phyloP scores from a whole-genome alignment of 1,284 basidiomycete species.

The Ustilago curta region DNA sequence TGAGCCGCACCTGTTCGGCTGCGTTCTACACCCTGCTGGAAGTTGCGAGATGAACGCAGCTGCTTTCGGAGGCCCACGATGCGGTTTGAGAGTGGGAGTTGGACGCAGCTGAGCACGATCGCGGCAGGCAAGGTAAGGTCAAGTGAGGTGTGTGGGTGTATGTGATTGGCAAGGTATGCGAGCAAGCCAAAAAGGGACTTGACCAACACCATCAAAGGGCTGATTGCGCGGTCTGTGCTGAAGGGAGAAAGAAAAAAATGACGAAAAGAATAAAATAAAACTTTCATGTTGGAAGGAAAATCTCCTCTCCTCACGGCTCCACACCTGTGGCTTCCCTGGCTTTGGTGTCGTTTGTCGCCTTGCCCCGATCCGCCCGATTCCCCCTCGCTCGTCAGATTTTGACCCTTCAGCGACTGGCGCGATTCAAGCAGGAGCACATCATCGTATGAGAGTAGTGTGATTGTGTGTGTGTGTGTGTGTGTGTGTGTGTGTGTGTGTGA shows the following conservation, averaged over 20 bases:
- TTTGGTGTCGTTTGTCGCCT: slow-evolving; percentile 1
- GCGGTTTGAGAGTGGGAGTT: not conserved
- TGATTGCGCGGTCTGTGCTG: slow-evolving; percentile 22
- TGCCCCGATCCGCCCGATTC: slow-evolving; percentile 9
- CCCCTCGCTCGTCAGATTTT: not conserved
- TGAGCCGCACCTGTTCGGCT: slow-evolving; percentile 1
- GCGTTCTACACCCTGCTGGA: not conserved
- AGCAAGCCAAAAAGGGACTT: not conserved
- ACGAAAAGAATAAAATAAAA: slow-evolving; percentile 7
- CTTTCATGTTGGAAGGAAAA: not conserved
- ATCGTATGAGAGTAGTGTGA: too few relatives aligned
- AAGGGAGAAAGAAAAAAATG: not conserved
- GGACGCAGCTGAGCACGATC: not conserved
- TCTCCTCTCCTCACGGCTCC: not conserved
- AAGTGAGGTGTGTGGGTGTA: not conserved
- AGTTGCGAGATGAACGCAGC: slow-evolving; percentile 1
- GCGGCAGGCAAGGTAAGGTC: not conserved
- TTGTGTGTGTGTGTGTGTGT: not conserved
- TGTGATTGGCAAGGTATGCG: not conserved
- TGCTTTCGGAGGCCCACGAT: not conserved
- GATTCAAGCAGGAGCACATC: too few relatives aligned
- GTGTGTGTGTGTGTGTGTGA: not conserved
- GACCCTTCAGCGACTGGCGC: too few relatives aligned
- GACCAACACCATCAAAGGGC: too few relatives aligned
- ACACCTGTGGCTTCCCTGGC: not conserved